phyloP scores from a whole-genome alignment of 768 basidiomycete genomes.

The Podaxis rugospora region DNA sequence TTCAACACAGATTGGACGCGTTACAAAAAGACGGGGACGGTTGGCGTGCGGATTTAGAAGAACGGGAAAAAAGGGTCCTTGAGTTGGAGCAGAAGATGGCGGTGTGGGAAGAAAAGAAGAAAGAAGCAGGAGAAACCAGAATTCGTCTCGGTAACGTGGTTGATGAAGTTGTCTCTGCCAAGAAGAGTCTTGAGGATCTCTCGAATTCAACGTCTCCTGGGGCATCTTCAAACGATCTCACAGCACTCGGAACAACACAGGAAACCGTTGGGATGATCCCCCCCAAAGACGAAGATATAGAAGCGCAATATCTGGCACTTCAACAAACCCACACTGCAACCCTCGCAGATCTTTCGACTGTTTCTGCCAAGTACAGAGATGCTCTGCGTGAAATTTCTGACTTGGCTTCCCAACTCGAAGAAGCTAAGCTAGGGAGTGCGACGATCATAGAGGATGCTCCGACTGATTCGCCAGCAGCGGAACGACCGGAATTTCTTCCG shows the following conservation, averaged over 20 bases:
- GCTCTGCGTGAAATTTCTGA: conserved; percentile 92
- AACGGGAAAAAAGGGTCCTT: conserved; percentile 70
- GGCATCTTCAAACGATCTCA: conserved; percentile 20
- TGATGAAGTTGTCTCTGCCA: conserved; percentile 66
- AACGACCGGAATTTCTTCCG: conserved; percentile 35
- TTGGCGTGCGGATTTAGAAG: conserved; percentile 83
- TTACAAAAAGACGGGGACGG: conserved; percentile 72
- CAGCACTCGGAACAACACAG: conserved; percentile 18
- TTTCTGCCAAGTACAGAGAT: conserved; percentile 82
- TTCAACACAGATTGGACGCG: conserved; percentile 68
- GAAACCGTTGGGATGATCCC: conserved; percentile 11
- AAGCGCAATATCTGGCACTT: conserved; percentile 66
- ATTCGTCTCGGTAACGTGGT: conserved; percentile 63
- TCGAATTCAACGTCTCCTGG: conserved; percentile 19
- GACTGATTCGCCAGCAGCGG: conserved; percentile 39
- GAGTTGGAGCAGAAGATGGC: conserved; percentile 76
- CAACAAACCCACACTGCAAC: conserved; percentile 81
- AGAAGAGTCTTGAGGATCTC: conserved; percentile 57
- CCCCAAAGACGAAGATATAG: conserved; percentile 34
- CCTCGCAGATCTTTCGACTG: conserved; percentile 70
- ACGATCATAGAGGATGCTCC: conserved; percentile 26
- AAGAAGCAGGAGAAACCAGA: conserved; percentile 63
- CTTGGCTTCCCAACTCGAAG: conserved; percentile 85
- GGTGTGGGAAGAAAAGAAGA: conserved; percentile 72
- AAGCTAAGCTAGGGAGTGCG: conserved; percentile 65